Conservation (phyloP, 352 stramenopile genomes). For the Sclerospora graminicola region DNA sequence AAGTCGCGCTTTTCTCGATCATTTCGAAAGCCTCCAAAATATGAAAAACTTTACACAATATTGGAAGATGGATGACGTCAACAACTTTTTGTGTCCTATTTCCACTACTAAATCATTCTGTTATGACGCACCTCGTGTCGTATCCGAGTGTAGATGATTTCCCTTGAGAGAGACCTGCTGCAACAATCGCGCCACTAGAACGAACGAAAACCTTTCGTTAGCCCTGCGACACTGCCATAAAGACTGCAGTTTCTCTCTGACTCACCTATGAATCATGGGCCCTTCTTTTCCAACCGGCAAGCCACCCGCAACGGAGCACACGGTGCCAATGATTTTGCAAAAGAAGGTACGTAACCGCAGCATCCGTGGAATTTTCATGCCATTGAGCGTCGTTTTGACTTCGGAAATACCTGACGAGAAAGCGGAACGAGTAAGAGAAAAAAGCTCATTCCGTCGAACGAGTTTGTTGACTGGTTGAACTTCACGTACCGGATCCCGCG, state of each 20-base stretch:
- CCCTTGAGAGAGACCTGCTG: conserved; percentile 62
- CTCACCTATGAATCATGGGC: conserved; percentile 86
- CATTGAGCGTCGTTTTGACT: conserved; percentile 90
- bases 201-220: background rate
- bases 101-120: background rate
- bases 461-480: too few relatives aligned
- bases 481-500: conserved; percentile 55
- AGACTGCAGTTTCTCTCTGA: background rate
- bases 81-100: background rate
- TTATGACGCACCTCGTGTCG: conserved; percentile 39
- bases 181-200: conserved; percentile 61
- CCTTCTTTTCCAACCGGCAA: conserved; percentile 89
- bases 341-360: conserved; percentile 69
- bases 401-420: conserved; percentile 75
- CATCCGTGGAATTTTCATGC: conserved; percentile 78
- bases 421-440: too few relatives aligned
- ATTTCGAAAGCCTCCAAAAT: conserved; percentile 83
- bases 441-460: too few relatives aligned
- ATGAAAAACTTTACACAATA: conserved; percentile 46
- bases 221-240: conserved; percentile 8
- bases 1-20: conserved; percentile 87
- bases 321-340: conserved; percentile 84
- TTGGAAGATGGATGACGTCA: background rate
- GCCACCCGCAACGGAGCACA: conserved; percentile 74
- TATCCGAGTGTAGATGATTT: conserved; percentile 67